Evolutionary conservation across 1,139 yeast genomes (phyloP), one percentile per base, ranked within the genome.

Genomic region (Blastobotrys petasosporus): DNA sequence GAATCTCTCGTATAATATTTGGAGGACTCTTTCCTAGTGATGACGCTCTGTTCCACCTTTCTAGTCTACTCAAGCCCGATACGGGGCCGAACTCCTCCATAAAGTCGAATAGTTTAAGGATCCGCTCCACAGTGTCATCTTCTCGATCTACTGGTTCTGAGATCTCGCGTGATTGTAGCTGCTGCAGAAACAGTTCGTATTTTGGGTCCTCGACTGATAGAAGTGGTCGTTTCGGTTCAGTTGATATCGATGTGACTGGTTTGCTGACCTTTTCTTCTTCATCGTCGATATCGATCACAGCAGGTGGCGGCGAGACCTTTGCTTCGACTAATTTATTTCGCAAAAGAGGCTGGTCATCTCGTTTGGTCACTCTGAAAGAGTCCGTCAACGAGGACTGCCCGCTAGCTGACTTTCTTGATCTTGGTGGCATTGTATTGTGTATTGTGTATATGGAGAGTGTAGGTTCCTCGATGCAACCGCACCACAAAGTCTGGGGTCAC

Each of bases 21-120:
- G 74, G 74, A 2, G 74, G 74, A 9, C 59, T 47, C 40, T 64
- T 53, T 8, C 96, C 96, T 59, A 90, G 70, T 48, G 82, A 83
- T 60, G 85, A 88, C 1, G 97, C 97, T 59, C 97, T 74, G 58
- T 86, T 82, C 96, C 96, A 90, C 9, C 98, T 56, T 20, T 63
- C 62, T 17, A 69, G 49, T 23, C 74, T 53, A 4, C 66, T 54
- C 35, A 68, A 43, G 2, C 74, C 74, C 2, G 58, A 60, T 11
- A 61, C 56, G 1, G 74, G 74, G 1, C 74, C 74, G 45, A 59
- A 69, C 17, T 55, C 54, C 3, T 60, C 45, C 2, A 58, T 54
- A 47, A 67, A 46, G 43, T 69, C 74, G 49, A 69, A 69, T 13
- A 57, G 57, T 35, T 58, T 58, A 30, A 69, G 57, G 32, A 69